Base-by-base conservation (phyloP, 257 asterid genomes). In the Cynanchum wilfordii region DNA sequence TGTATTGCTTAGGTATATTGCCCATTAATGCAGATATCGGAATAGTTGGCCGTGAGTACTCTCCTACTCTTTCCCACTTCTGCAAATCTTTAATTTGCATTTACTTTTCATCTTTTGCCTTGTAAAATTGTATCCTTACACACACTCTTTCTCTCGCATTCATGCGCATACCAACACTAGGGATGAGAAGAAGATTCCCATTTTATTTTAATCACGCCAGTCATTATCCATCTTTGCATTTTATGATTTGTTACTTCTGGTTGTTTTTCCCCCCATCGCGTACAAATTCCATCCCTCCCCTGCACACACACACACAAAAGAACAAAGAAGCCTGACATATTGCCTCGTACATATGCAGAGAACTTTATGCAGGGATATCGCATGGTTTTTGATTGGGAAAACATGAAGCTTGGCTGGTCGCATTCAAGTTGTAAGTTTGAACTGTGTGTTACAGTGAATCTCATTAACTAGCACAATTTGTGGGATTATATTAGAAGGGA, bases 351-450 rank as follows among this genome's bases (percentile, higher is more conserved):
- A 20, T 30, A 19, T 79, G 84, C 89, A 89, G 95, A 91, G 73
- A 91, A 89, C 78, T 79, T 89, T 71, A 70, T 89, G 87, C 83
- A 83, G 87, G 97, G 97, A 29, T 87, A 89, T 73, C 89, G 84
- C 17, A 24, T 89, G 83, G 97, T 91, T 74, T 91, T 91, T 58
- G 95, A 91, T 73, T 84, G 86, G 91, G 95, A 89, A 82, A 89
- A 84, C 20, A 67, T 71, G 85, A 87, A 79, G 89, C 79, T 91
- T 77, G 96, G 95, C 17, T 91, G 97, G 96, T 89, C 96, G 24
- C 72, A 16, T 81, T 89, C 95, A 74, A 83, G 82, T 50, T 91
- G 97, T 91, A 88, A 89, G 97, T 54, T 54, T 3, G 55, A 67
- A 72, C 58, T 73, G 22, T 75, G 63, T 65, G 27, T 71, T 70